Base-by-base conservation (phyloP, 139 green algal genomes). In the Zygnema cylindricum region DNA sequence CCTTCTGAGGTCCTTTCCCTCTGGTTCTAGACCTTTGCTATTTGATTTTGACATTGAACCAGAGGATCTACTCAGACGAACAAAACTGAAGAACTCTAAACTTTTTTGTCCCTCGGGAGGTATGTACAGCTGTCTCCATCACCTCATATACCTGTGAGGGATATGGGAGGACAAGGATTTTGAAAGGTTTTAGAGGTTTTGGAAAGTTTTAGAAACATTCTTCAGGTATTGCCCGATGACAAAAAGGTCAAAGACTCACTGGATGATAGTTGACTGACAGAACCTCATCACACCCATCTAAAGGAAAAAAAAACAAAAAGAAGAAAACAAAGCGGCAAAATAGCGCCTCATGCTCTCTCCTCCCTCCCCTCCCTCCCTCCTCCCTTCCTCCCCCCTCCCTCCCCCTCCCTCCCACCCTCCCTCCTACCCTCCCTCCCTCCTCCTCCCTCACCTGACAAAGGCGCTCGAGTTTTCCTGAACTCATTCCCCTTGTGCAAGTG, bases 371-470 rank as follows among this genome's bases (percentile, higher is more conserved):
- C 16, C 38, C 11, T 54, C 11, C 3, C 3, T 79, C 71, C 7
- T 40, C 38, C 21, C 7, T 43, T 3, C 11, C 71, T 54, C 11
- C 7, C 36, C 7, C 3, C 71, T 25, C 7, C 16, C 71, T 3
- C 3, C 7, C 7, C 3, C 71, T n/a, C 3, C 7, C n/a, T n/a
- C n/a, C n/a, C n/a, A n/a, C n/a, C n/a, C n/a, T n/a, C n/a, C n/a
- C n/a, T n/a, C n/a, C n/a, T n/a, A n/a, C n/a, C n/a, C n/a, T n/a
- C n/a, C n/a, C n/a, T n/a, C n/a, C n/a, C n/a, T 71, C 36, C 43
- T 38, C 81, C 2, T 23, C 43, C 81, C 83, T 84, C n/a, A 91
- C 86, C 43, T 91, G 86, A 78, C 86, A 91, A 35, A 91, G 55
- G 1, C 49, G 32, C 43, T 91, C 86, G 1, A 91, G 38, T 69